These are phyloP conservation scores for Botryobasidium botryosum DNA, from an alignment of 768 basidiomycete genomes.

Conservation along the genomic window DNA sequence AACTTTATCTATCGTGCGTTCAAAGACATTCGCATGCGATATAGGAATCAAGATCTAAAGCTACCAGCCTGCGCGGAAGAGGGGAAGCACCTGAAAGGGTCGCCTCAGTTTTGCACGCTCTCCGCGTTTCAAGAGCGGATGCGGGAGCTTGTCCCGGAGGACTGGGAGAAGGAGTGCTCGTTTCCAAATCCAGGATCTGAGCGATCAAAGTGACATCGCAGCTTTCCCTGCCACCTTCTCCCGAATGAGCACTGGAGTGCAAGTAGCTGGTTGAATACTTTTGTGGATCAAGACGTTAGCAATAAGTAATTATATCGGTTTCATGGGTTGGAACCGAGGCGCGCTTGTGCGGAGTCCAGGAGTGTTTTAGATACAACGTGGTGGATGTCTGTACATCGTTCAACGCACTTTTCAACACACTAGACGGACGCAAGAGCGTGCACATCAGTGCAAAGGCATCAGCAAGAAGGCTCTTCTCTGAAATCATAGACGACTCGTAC, in stretches of 20 bases:
- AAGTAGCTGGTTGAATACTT: neutral
- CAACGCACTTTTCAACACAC: constrained; percentile 57
- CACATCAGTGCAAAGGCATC: neutral
- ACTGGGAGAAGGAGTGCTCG: constrained; percentile 30
- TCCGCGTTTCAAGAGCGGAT: constrained; percentile 44
- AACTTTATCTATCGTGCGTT: neutral
- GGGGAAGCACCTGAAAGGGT: constrained; percentile 50
- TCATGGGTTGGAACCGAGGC: neutral
- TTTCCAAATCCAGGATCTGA: neutral
- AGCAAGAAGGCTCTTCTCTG: neutral
- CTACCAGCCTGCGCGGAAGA: constrained; percentile 48
- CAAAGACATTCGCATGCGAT: constrained; percentile 43
- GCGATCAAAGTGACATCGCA: neutral
- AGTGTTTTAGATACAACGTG: constrained; percentile 47
- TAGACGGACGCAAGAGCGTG: constrained; percentile 17
- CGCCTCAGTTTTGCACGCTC: constrained; percentile 59
- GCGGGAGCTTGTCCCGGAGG: constrained; percentile 41
- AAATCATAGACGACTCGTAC: constrained; percentile 14
- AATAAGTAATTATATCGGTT: neutral
- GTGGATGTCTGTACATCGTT: constrained; percentile 59
- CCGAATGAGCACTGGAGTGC: neutral
- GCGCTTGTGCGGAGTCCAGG: neutral
- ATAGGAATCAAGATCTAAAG: constrained; percentile 47
- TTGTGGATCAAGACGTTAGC: neutral
- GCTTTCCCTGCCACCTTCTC: too few relatives aligned